phyloP scores from a whole-genome alignment of 1,284 basidiomycete species.

The Boletus smithii region DNA sequence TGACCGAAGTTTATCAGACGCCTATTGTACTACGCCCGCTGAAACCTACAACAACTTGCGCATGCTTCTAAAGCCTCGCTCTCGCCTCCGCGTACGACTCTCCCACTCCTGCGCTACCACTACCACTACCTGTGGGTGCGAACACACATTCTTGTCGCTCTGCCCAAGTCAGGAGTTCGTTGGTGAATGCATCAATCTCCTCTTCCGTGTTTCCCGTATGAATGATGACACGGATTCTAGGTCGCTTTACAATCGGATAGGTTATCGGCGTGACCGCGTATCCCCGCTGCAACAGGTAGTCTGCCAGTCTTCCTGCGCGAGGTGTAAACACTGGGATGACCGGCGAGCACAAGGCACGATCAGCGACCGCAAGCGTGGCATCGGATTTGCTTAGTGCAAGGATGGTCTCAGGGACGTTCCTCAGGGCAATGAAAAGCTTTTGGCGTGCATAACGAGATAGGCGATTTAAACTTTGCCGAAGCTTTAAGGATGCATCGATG shows the following conservation, averaged over 20 bases:
- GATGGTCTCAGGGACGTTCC: slow-evolving; percentile 10
- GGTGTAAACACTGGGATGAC: slow-evolving; percentile 23
- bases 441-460: slow-evolving; percentile 15
- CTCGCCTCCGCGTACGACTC: not conserved
- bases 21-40: too few species aligned
- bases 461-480: slow-evolving; percentile 12
- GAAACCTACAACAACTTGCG: too few species aligned
- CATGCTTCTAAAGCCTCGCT: slow-evolving; percentile 10
- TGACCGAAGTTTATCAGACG: too few species aligned
- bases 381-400: slow-evolving; percentile 4
- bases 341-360: slow-evolving; percentile 14
- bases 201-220: slow-evolving; percentile 21
- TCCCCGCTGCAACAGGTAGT: slow-evolving; percentile 14
- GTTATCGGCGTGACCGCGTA: slow-evolving; percentile 15
- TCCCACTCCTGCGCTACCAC: not conserved
- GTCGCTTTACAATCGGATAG: slow-evolving; percentile 9
- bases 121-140: not conserved
- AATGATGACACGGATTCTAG: slow-evolving; percentile 20
- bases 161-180: slow-evolving; percentile 13
- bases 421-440: slow-evolving; percentile 7
- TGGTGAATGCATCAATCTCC: slow-evolving; percentile 15
- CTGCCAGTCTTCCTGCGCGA: not conserved
- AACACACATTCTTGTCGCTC: not conserved
- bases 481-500: slow-evolving; percentile 6
- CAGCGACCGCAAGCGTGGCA: not conserved